Base-by-base conservation (phyloP, 768 basidiomycete species). In the Leccinum truebloodii region DNA sequence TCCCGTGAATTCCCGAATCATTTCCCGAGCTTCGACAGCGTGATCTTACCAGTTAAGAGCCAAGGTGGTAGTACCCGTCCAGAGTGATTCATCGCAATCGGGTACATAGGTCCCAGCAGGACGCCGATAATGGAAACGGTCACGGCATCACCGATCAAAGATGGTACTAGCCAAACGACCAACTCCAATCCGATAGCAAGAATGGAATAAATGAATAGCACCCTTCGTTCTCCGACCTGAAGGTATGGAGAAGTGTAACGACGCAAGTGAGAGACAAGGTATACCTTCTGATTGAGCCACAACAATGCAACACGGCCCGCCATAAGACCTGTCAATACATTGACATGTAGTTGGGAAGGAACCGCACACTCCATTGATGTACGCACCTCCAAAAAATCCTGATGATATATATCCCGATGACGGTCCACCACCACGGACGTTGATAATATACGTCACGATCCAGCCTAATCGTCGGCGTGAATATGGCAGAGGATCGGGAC, bases 61-160 rank as follows among this genome's bases (percentile, higher is more conserved):
- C 86, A 87, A 8, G 79, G 79, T 6, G 92, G 93, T 9, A 95
- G 73, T 55, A 92, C 78, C 2, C 84, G 80, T 6, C 85, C 81
- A 1, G 87, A 77, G 49, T 89, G 83, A 68, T 88, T 90, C 84
- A 94, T 86, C 9, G 84, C 79, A 59, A 83, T 79, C 2, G 81
- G 82, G 59, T 79, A 83, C 75, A 81, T 78, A 1, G 80, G 80
- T 24, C 84, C 85, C 39, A 86, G 65, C 14, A 84, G 61, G 16
- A 85, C 56, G 48, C 87, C 87, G 44, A 86, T 73, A 39, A 88
- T 70, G 2, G 84, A 75, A 52, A 91, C 79, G 13, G 81, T 77
- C 6, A 88, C 73, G 0, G 83, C 86, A 46, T 79, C 79, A 20
- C 79, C 82, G 28, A 85, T 71, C 49, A 89, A 70, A 5, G 77